Conservation (phyloP, 129 eudicot genomes). For the Logfia minima region DNA sequence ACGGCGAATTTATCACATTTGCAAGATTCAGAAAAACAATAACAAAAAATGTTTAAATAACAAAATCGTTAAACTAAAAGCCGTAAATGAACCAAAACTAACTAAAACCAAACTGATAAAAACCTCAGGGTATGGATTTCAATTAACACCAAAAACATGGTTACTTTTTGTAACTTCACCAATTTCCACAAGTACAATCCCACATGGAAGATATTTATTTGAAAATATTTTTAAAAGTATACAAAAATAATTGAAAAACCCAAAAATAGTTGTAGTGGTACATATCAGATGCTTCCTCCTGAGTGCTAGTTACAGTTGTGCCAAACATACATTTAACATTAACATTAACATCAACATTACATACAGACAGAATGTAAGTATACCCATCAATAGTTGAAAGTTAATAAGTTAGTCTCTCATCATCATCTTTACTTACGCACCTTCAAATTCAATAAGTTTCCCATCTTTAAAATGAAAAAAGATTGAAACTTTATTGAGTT, state of each 20-base stretch:
- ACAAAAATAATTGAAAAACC: conserved; percentile 1
- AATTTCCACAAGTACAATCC: not conserved
- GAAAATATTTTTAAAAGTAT: conserved; percentile 12
- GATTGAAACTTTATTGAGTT: conserved; percentile 11
- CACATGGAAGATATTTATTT: conserved; percentile 32
- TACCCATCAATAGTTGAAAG: conserved; percentile 33
- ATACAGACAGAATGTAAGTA: conserved; percentile 23
- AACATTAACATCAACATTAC: not conserved
- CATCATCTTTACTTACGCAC: conserved; percentile 19
- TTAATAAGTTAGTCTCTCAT: conserved; percentile 49
- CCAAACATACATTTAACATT: conserved; percentile 26
- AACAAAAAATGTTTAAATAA: no score
- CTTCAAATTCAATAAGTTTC: conserved; percentile 26
- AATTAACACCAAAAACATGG: not conserved
- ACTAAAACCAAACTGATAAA: not conserved
- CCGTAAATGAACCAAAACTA: not conserved
- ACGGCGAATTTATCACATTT: no score
- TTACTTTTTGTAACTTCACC: not conserved
- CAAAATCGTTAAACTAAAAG: no score
- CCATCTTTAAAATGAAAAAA: not conserved
- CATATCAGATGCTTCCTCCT: conserved; percentile 43
- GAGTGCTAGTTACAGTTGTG: conserved; percentile 42
- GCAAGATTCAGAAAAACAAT: no score
- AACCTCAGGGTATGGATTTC: not conserved
- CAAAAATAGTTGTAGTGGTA: conserved; percentile 32